Conservation (phyloP, 1,284 basidiomycete species). For the Melampsora occidentalis region DNA sequence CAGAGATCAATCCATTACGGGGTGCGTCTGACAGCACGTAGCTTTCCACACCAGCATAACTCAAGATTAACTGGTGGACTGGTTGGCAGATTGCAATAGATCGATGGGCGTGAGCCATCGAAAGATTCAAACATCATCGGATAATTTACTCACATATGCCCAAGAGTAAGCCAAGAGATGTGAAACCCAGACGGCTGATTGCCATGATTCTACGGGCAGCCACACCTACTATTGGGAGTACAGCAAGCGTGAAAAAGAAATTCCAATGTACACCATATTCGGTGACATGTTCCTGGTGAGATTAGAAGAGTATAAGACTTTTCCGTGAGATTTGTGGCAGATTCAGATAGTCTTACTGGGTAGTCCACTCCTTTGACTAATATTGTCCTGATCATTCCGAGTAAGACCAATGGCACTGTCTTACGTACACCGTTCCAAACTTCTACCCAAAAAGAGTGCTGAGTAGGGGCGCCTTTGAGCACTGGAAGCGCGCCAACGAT, state of each 20-base stretch:
- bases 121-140: not conserved
- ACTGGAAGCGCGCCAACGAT: constrained; percentile 77
- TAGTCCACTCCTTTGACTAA: constrained; percentile 92
- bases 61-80: constrained; percentile 71
- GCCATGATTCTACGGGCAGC: constrained; percentile 65
- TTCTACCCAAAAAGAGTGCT: constrained; percentile 41
- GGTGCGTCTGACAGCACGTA: constrained; percentile 65
- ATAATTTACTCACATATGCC: constrained; percentile 61
- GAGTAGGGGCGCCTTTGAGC: constrained; percentile 11
- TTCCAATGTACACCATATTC: constrained; percentile 99
- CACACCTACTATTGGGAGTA: constrained; percentile 73
- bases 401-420: constrained; percentile 65
- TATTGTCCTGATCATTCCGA: constrained; percentile 75
- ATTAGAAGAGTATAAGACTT: not conserved
- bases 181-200: constrained; percentile 60
- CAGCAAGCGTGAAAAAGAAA: constrained; percentile 89
- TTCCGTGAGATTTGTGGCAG: not conserved
- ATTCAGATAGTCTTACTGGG: constrained; percentile 62
- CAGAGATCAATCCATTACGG: constrained; percentile 65
- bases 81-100: not conserved
- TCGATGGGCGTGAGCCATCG: not conserved
- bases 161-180: constrained; percentile 65
- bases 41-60: constrained; percentile 60
- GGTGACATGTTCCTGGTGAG: constrained; percentile 78
- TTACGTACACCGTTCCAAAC: constrained; percentile 59